Base-by-base conservation (phyloP, 2,329 filamentous ascomycete genomes). In the Didymosphaeria variabile region DNA sequence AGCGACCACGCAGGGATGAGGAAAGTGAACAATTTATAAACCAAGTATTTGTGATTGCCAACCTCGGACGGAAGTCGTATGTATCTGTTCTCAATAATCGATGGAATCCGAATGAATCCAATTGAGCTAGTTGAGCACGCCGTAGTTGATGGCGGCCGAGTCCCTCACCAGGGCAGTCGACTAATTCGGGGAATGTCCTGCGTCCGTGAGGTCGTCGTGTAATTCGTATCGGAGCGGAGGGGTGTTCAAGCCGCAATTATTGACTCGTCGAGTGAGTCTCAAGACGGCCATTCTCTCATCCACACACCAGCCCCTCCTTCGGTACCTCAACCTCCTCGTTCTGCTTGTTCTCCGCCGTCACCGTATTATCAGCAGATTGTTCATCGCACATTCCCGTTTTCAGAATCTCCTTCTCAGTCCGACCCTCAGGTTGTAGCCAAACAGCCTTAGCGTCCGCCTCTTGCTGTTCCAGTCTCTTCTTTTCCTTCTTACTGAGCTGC, bases 401-500 rank as follows among this genome's bases (percentile, higher is more conserved):
- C 53, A 56, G 23, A 15, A 54, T 53, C 62, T 92, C 80, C 90
- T 92, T 73, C 87, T 91, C 69, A 86, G 79, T 65, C 40, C 67
- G 57, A 0, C 73, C 74, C 10, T 61, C 72, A 4, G 72, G 70
- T 58, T 67, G 61, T 9, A 76, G 38, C 1, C 70, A 74, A 9
- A 60, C 71, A 29, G 63, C 65, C 36, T 63, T 70, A 0, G 50
- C 59, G 23, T 70, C 62, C 7, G 69, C 82, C 71, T 83, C 72
- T 34, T 86, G 84, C 76, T 72, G 52, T 59, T 74, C 77, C 40
- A 75, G 13, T 47, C 68, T 72, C 68, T 72, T 74, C 72, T 77
- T 79, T 61, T 81, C 79, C 71, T 93, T 93, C 81, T 93, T 94
- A 70, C 89, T 92, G 63, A 90, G 76, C 59, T 84, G 86, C 76